phyloP scores from a whole-genome alignment of 345 rosid genomes.

The Crucihimalaya himalaica region DNA sequence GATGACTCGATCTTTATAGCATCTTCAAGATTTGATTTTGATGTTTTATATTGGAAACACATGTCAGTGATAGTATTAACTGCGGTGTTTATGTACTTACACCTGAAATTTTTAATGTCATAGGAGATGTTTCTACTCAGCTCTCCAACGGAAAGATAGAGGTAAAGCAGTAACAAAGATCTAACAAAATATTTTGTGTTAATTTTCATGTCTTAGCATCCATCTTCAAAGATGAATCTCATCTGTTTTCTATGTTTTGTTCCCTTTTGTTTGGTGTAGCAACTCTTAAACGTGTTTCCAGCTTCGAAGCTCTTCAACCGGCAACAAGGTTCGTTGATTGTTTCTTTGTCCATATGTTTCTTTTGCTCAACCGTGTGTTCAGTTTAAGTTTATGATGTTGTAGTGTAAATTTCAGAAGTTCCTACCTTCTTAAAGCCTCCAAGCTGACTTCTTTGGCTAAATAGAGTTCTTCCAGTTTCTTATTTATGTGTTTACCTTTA shows the following conservation, averaged over 20 bases:
- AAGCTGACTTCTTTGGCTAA: background rate
- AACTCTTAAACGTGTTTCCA: no score
- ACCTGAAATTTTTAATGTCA: constrained; percentile 73
- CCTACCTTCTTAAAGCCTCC: background rate
- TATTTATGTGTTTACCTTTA: background rate
- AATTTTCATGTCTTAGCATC: background rate
- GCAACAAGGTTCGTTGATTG: no score
- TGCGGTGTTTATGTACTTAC: constrained; percentile 88
- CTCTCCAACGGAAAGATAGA: constrained; percentile 73
- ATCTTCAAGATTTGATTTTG: background rate
- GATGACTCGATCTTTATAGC: no score
- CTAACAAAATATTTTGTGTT: constrained; percentile 9
- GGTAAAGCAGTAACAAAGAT: constrained; percentile 46
- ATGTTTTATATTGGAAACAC: constrained; percentile 35
- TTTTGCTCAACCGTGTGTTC: background rate
- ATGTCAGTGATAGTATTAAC: constrained; percentile 90
- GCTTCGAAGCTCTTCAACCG: no score
- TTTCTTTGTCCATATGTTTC: no score
- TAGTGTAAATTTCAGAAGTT: background rate
- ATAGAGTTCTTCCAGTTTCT: background rate
- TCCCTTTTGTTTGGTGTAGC: no score
- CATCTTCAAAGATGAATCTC: constrained; percentile 14
- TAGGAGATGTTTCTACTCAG: constrained; percentile 65
- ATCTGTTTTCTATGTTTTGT: constrained; percentile 10
- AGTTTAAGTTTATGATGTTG: background rate